A percentile compares a stretch with the other conserved stretches of the same genome.
Evolutionary conservation across 1,284 basidiomycete species (phyloP).

Genomic region (Naganishia sp.): DNA sequence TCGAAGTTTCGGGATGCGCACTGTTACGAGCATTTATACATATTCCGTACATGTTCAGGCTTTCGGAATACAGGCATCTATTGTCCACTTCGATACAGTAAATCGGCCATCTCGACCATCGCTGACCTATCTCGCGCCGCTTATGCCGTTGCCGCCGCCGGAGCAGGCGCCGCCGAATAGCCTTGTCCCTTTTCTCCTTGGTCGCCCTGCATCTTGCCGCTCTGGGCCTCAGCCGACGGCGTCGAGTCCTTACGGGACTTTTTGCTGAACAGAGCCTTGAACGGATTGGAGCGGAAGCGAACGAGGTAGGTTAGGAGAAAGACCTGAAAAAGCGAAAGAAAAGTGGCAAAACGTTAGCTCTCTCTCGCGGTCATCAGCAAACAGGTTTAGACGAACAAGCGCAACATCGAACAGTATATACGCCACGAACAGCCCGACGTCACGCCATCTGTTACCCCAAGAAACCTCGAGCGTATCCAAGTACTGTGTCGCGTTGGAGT

Average conservation of each 20-base stretch:
- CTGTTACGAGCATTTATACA: too few species aligned
- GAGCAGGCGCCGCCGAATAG: constrained; percentile 13
- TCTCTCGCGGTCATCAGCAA: too few species aligned
- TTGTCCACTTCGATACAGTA: not conserved
- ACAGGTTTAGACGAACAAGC: constrained; percentile 54
- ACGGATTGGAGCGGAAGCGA: constrained; percentile 26
- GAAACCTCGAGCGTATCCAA: constrained; percentile 29
- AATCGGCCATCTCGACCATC: not conserved
- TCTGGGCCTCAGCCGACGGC: constrained; percentile 12
- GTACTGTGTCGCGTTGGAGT: constrained; percentile 53
- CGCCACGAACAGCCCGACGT: constrained; percentile 67
- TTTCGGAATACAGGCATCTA: not conserved
- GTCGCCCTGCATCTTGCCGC: constrained; percentile 12
- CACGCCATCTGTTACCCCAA: constrained; percentile 69
- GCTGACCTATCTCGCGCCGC: not conserved
- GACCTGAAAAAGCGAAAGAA: constrained; percentile 3
- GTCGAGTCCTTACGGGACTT: constrained; percentile 14
- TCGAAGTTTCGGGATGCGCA: too few species aligned
- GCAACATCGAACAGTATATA: constrained; percentile 67
- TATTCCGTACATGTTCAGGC: too few species aligned
- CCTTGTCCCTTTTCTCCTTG: constrained; percentile 18
- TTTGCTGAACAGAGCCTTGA: constrained; percentile 13
- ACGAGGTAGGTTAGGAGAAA: constrained; percentile 28
- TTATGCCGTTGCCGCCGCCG: constrained; percentile 8
- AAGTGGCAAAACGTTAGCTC: not conserved